A percentile compares a stretch with the other conserved stretches of the same genome.
Conservation (phyloP, 164 flowering plant species). For the Annona squamosa region DNA sequence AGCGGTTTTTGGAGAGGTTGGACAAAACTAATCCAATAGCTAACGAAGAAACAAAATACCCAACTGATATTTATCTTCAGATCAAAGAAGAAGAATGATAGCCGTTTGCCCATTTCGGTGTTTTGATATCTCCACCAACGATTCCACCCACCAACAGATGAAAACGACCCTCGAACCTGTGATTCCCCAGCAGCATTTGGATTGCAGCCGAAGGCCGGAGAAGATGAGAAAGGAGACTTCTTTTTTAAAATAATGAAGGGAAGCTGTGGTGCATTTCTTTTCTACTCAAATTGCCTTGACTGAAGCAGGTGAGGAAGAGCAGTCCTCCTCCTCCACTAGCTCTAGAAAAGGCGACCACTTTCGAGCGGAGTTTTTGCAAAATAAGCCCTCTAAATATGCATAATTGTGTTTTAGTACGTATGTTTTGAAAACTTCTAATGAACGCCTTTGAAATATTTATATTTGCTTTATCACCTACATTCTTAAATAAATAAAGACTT, state of each 20-base stretch:
- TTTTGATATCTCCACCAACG: slow-evolving; percentile 3
- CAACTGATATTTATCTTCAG: background rate
- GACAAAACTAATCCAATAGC: background rate
- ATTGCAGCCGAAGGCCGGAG: background rate
- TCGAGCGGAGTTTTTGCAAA: too few species aligned
- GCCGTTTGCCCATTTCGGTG: background rate
- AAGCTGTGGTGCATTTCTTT: background rate
- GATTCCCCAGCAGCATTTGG: background rate
- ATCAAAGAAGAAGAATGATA: background rate
- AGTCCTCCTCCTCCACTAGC: too few species aligned
- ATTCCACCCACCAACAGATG: background rate
- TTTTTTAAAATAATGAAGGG: background rate
- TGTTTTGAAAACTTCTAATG: too few species aligned
- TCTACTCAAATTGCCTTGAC: background rate
- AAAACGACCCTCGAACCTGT: slow-evolving; percentile 2
- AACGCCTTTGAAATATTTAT: too few species aligned
- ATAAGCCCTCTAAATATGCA: too few species aligned
- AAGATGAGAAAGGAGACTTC: background rate
- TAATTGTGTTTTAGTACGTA: too few species aligned
- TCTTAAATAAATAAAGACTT: too few species aligned
- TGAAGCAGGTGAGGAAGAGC: too few species aligned
- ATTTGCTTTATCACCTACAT: too few species aligned
- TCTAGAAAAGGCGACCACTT: too few species aligned
- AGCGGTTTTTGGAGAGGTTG: background rate
- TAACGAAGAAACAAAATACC: background rate